Evolutionary conservation across 2,329 filamentous ascomycete species (phyloP).

Genomic region (Biscogniauxia marginata): DNA sequence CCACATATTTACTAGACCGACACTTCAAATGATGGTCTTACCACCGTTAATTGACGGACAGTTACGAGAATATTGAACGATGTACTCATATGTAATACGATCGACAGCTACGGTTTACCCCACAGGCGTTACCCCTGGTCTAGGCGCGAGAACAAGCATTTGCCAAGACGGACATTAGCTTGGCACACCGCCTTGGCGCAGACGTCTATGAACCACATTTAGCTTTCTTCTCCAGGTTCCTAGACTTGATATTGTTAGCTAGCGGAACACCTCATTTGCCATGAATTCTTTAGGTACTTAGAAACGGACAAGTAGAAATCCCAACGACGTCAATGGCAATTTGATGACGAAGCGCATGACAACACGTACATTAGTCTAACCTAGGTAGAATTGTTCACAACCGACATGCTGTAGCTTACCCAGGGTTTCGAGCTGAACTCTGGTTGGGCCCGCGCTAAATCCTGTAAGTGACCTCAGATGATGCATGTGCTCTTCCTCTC

Average conservation of each 20-base stretch:
- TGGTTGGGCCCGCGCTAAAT: not conserved
- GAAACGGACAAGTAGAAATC: too few species aligned
- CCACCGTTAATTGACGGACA: not conserved
- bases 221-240: not conserved
- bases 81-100: not conserved
- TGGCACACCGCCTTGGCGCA: constrained; percentile 22
- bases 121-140: constrained; percentile 12
- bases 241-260: not conserved
- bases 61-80: too few species aligned
- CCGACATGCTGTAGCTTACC: not conserved
- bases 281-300: too few species aligned
- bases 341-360: too few species aligned
- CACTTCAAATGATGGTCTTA: not conserved
- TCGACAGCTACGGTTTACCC: constrained; percentile 4
- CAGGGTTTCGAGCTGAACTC: not conserved
- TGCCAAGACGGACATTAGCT: constrained; percentile 27
- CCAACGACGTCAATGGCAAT: not conserved
- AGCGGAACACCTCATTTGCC: too few species aligned
- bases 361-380: too few species aligned
- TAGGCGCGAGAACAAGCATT: constrained; percentile 20
- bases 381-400: not conserved
- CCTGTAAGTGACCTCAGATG: not conserved
- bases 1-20: not conserved
- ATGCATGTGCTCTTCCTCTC: not conserved
- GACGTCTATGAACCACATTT: constrained; percentile 11